A percentile compares a stretch with the other conserved stretches of the same genome.
Evolutionary conservation across 306 rosid species (phyloP).

Genomic region (Nissolia schottii): DNA sequence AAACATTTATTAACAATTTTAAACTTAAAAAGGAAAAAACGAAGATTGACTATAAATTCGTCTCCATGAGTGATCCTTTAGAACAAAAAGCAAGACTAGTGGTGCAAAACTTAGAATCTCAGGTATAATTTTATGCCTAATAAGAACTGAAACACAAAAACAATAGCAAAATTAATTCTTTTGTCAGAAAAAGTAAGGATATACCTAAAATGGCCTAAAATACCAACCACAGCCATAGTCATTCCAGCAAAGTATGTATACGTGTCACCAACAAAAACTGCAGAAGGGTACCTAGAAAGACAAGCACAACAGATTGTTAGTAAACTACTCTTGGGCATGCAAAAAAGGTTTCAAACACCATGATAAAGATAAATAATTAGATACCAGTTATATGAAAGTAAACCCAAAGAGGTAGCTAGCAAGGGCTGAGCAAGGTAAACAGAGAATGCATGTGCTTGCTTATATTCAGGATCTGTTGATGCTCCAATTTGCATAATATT

Average conservation of each 20-base stretch:
- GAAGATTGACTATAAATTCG: slow-evolving; percentile 2
- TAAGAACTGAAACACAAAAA: not conserved
- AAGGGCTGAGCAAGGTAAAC: slow-evolving; percentile 74
- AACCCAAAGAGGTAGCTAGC: slow-evolving; percentile 71
- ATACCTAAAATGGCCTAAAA: slow-evolving; percentile 93
- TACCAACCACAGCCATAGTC: slow-evolving; percentile 97
- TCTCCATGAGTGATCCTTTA: not conserved
- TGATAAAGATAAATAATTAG: not conserved
- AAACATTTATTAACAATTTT: not conserved
- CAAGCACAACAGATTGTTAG: slow-evolving; percentile 22
- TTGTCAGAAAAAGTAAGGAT: slow-evolving; percentile 3
- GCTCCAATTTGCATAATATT: slow-evolving; percentile 88
- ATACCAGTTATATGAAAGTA: slow-evolving; percentile 76
- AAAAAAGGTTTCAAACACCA: slow-evolving; percentile 7
- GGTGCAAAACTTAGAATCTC: not conserved
- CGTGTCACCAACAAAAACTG: slow-evolving; percentile 96
- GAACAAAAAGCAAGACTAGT: slow-evolving; percentile 1
- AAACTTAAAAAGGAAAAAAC: not conserved
- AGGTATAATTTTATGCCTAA: not conserved
- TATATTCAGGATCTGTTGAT: slow-evolving; percentile 60
- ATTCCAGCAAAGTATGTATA: slow-evolving; percentile 97
- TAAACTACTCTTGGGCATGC: slow-evolving; percentile 9
- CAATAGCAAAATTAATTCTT: not conserved
- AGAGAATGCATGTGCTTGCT: slow-evolving; percentile 89
- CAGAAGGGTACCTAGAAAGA: slow-evolving; percentile 81